Evolutionary conservation across 2,329 filamentous ascomycete genomes (phyloP), one percentile per base, ranked within the genome.

Genomic region (Talaromyces sp.): DNA sequence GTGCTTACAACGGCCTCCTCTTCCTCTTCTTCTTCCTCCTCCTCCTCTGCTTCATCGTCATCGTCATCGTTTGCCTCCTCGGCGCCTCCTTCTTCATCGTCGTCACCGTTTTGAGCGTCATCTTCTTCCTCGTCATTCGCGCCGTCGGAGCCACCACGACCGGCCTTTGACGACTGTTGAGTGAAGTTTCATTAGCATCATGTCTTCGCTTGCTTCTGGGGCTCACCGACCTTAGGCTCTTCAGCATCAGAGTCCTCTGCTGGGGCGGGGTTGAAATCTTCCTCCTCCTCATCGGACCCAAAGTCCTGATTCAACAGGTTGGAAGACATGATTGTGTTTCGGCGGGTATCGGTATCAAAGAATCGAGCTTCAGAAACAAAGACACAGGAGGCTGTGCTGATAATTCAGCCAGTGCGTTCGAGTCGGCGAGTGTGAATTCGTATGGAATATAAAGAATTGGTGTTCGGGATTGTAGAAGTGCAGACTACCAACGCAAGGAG

Each of bases 261-360:
- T 61, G 93, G 90, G 3, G 82, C 85, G 46, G 91, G 92, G 71
- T 96, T 96, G 81, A 97, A 96, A 71, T 93, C 88, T 55, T 89
- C 87, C 64, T 95, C 91, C 46, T 94, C 90, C 40, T 89, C 87
- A 51, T 82, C 81, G 49, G 80, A 81, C 27, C 76, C 78, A 52
- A 81, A 81, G 57, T 81, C 75, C 43, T 80, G 74, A 61, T 80
- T 75, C 17, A 79, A 61, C 59, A 82, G 71, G 54, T 77, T 76
- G 39, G 74, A 73, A 66, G 49, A 42, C 49, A 52, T 52, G 22
- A 5, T 51, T 73, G n/a, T n/a, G n/a, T 4, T 70, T 66, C 72
- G 71, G 48, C 54, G 63, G 56, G 33, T 41, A 24, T 49, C 35
- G 43, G 20, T 19, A 16, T 41, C 42, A 33, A 47, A 27, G 16